These are phyloP conservation scores for Paxillus ammoniavirescens DNA, from an alignment of 768 basidiomycete species.

Conservation along the genomic window DNA sequence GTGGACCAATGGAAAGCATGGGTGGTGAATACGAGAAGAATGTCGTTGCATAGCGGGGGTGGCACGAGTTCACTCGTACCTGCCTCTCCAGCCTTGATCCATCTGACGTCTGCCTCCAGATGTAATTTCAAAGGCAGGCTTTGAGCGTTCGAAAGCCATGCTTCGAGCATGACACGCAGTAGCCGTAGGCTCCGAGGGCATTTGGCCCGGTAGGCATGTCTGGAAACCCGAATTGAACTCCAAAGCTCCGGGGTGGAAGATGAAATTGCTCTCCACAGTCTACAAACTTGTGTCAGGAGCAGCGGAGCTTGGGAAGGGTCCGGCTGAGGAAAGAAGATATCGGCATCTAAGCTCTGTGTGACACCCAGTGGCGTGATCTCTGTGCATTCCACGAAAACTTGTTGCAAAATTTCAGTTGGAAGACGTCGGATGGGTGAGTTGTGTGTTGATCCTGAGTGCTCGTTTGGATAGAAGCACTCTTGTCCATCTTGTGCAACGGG, in stretches of 20 bases:
- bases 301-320: neutral
- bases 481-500: neutral
- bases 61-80: neutral
- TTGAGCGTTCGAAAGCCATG: neutral
- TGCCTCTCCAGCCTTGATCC: neutral
- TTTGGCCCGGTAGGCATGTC: neutral
- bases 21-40: neutral
- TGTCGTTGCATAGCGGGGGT: neutral
- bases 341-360: neutral
- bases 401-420: neutral
- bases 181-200: neutral
- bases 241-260: neutral
- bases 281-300: neutral
- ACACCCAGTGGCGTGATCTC: neutral
- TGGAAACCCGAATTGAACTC: neutral
- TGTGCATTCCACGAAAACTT: neutral
- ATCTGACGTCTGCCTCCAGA: neutral
- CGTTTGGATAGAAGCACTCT: neutral
- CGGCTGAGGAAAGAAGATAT: neutral
- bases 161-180: neutral
- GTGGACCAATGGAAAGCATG: neutral
- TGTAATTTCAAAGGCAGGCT: neutral
- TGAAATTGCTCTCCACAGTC: neutral
- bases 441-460: too few relatives aligned
- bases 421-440: neutral